Evolutionary conservation across 1,139 yeast species (phyloP).

Genomic region (Eremothecium cymbalariae): DNA sequence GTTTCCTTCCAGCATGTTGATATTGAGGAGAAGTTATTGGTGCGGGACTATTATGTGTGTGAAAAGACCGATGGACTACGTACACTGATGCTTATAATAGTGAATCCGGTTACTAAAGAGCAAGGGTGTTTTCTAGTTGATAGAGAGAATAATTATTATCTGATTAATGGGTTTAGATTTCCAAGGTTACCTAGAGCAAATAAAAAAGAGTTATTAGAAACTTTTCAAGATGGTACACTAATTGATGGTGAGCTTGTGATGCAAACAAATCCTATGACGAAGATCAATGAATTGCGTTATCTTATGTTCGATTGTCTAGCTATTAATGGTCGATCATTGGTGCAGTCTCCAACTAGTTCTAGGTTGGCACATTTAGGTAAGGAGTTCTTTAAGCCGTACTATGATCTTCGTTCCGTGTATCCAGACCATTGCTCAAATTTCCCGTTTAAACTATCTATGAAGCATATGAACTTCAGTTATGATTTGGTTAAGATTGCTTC

Average conservation of each 20-base stretch:
- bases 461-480: constrained; percentile 78
- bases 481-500: constrained; percentile 71
- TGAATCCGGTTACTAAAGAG: constrained; percentile 64
- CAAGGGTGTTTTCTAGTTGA: constrained; percentile 74
- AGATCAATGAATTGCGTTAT: constrained; percentile 60
- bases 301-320: constrained; percentile 89
- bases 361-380: constrained; percentile 83
- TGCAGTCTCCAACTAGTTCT: constrained; percentile 63
- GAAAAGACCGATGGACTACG: constrained; percentile 94
- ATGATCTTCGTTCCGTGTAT: constrained; percentile 52
- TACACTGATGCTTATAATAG: constrained; percentile 57
- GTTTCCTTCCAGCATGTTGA: constrained; percentile 79
- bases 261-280: constrained; percentile 42
- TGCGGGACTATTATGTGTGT: constrained; percentile 77
- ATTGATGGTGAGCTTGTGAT: constrained; percentile 86
- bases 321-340: constrained; percentile 63
- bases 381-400: constrained; percentile 75
- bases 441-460: constrained; percentile 79
- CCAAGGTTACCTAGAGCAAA: constrained; percentile 54
- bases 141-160: constrained; percentile 77
- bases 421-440: constrained; percentile 71
- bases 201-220: constrained; percentile 33
- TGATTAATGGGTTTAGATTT: constrained; percentile 77
- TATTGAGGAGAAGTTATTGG: constrained; percentile 50
- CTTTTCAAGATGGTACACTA: constrained; percentile 76